Conservation (phyloP, 208 protist species). For the Acanthamoeba royreba region DNA sequence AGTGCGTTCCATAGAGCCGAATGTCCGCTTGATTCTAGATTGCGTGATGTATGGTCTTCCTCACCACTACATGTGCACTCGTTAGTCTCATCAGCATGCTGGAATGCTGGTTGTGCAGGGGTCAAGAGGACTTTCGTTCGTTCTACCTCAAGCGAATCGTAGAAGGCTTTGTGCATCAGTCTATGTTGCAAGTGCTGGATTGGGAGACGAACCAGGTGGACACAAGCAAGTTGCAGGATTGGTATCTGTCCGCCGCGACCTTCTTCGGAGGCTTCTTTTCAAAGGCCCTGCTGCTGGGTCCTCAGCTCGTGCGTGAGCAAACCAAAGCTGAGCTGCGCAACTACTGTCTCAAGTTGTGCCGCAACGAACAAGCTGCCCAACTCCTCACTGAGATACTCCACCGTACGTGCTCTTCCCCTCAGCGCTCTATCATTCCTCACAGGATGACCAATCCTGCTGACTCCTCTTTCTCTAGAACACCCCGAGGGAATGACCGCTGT, state of each 20-base stretch:
- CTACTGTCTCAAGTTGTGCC: background rate
- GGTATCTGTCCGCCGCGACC: background rate
- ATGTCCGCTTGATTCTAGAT: background rate
- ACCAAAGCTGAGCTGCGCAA: background rate
- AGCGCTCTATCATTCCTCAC: too few relatives aligned
- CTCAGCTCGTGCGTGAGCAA: background rate
- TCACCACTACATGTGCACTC: background rate
- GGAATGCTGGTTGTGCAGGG: background rate
- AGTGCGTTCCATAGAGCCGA: background rate
- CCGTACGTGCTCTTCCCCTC: too few relatives aligned
- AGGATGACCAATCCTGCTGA: too few relatives aligned
- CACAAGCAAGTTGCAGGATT: background rate
- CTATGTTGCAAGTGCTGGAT: background rate
- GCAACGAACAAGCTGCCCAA: background rate
- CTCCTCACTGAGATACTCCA: background rate
- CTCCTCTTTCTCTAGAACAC: too few relatives aligned
- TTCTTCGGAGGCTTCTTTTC: background rate
- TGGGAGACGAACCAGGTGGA: background rate
- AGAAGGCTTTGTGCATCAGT: background rate
- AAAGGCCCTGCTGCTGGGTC: background rate
- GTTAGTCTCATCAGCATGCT: background rate
- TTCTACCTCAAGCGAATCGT: background rate
- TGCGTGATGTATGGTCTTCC: background rate
- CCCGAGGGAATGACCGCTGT: too few relatives aligned
- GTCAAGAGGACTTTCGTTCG: background rate